Evolutionary conservation across 176 grass and related monocot genomes (phyloP).

Genomic region (Hordeum marinum): DNA sequence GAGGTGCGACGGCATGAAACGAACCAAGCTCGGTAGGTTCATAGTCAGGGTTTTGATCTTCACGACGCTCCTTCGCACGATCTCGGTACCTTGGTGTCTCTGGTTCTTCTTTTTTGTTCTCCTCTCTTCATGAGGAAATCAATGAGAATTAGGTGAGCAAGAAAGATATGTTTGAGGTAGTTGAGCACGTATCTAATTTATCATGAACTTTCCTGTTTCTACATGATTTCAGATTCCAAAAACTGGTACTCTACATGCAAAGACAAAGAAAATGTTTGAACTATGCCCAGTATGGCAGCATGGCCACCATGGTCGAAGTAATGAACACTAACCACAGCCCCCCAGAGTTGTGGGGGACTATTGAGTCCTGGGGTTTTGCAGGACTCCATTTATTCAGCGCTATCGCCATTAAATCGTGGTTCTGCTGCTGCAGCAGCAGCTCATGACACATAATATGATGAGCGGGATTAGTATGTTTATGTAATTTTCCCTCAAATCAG

Average conservation of each 20-base stretch:
- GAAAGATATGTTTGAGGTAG: neutral
- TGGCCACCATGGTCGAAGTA: neutral
- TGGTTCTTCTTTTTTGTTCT: conserved; percentile 78
- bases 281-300: neutral
- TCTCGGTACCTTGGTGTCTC: conserved; percentile 73
- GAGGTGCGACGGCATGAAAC: conserved; percentile 97
- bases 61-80: conserved; percentile 93
- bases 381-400: neutral
- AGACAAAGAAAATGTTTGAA: neutral
- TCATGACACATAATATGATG: neutral
- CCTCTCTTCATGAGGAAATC: conserved; percentile 57
- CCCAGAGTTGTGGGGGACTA: neutral
- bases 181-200: neutral
- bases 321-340: neutral
- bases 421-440: neutral
- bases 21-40: conserved; percentile 94
- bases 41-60: conserved; percentile 99
- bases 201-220: neutral
- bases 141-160: neutral
- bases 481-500: neutral
- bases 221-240: conserved; percentile 13
- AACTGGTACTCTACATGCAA: neutral
- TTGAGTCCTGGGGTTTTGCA: neutral
- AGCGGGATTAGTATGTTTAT: neutral
- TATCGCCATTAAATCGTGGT: neutral